phyloP scores from a whole-genome alignment of 1,284 basidiomycete species.

The Apiotrichum sp. region DNA sequence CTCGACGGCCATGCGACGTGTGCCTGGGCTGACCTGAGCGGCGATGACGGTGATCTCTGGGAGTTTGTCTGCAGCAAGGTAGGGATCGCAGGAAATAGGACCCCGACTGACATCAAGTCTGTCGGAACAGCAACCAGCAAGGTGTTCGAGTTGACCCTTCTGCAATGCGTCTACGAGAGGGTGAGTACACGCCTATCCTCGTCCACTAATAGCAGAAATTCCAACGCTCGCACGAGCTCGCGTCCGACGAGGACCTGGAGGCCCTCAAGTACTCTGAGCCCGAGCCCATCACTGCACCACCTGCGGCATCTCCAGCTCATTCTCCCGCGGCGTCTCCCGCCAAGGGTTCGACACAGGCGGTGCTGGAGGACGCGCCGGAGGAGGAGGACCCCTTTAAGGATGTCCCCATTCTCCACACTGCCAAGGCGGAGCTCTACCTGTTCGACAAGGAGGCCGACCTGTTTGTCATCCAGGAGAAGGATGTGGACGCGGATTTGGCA shows the following conservation, averaged over 20 bases:
- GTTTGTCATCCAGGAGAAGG: slow-evolving; percentile 67
- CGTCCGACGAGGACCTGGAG: slow-evolving; percentile 62
- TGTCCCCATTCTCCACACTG: slow-evolving; percentile 40
- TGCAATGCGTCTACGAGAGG: slow-evolving; percentile 84
- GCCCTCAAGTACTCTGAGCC: slow-evolving; percentile 57
- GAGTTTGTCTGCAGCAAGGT: slow-evolving; percentile 47
- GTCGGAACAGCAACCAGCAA: slow-evolving; percentile 77
- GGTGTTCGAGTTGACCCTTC: slow-evolving; percentile 86
- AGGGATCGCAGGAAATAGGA: not conserved
- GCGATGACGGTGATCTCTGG: slow-evolving; percentile 47
- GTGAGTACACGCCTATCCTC: slow-evolving; percentile 22
- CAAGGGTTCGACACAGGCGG: not conserved
- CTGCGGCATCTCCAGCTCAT: not conserved
- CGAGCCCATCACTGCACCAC: slow-evolving; percentile 1
- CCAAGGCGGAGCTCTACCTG: slow-evolving; percentile 54
- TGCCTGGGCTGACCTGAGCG: slow-evolving; percentile 74
- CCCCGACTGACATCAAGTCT: slow-evolving; percentile 14
- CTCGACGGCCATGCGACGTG: slow-evolving; percentile 77
- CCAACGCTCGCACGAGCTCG: slow-evolving; percentile 62
- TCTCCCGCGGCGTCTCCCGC: not conserved
- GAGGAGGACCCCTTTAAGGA: slow-evolving; percentile 43
- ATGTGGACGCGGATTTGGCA: slow-evolving; percentile 63
- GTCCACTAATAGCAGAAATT: slow-evolving; percentile 58
- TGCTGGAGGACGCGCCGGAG: slow-evolving; percentile 6
- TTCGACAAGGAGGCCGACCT: slow-evolving; percentile 66